Conservation (phyloP, 768 basidiomycete species). For the Austroboletus festivus region DNA sequence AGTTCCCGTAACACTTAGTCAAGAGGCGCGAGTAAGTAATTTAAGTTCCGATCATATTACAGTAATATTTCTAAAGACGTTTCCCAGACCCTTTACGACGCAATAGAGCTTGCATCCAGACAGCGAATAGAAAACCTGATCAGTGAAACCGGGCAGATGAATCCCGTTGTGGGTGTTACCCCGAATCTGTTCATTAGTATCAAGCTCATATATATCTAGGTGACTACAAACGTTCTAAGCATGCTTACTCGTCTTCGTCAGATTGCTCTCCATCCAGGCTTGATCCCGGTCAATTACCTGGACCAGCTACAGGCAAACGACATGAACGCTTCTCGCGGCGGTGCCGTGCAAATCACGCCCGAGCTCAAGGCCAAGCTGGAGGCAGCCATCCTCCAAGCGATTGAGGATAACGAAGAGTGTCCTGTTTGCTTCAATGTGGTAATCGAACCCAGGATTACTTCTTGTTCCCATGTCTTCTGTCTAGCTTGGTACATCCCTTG, state of each 20-base stretch:
- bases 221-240: slow-evolving; percentile 67
- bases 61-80: background rate
- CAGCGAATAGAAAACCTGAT: slow-evolving; percentile 60
- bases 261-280: slow-evolving; percentile 72
- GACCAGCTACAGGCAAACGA: slow-evolving; percentile 48
- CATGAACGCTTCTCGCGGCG: slow-evolving; percentile 16
- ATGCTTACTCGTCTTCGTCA: slow-evolving; percentile 88
- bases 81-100: slow-evolving; percentile 60
- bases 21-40: slow-evolving; percentile 62
- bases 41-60: background rate
- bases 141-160: slow-evolving; percentile 35
- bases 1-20: slow-evolving; percentile 62
- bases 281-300: slow-evolving; percentile 69
- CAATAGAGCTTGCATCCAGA: slow-evolving; percentile 60
- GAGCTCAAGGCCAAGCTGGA: slow-evolving; percentile 58
- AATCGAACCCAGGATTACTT: slow-evolving; percentile 67
- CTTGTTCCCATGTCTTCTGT: slow-evolving; percentile 73
- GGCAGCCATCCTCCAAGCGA: slow-evolving; percentile 53
- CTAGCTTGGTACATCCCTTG: slow-evolving; percentile 50
- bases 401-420: slow-evolving; percentile 83
- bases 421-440: slow-evolving; percentile 67
- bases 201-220: slow-evolving; percentile 36
- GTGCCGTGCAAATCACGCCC: slow-evolving; percentile 43
- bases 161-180: slow-evolving; percentile 37
- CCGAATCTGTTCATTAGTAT: background rate